Conservation (phyloP, 2,329 filamentous ascomycete genomes). For the Diaporthe aspalathi region DNA sequence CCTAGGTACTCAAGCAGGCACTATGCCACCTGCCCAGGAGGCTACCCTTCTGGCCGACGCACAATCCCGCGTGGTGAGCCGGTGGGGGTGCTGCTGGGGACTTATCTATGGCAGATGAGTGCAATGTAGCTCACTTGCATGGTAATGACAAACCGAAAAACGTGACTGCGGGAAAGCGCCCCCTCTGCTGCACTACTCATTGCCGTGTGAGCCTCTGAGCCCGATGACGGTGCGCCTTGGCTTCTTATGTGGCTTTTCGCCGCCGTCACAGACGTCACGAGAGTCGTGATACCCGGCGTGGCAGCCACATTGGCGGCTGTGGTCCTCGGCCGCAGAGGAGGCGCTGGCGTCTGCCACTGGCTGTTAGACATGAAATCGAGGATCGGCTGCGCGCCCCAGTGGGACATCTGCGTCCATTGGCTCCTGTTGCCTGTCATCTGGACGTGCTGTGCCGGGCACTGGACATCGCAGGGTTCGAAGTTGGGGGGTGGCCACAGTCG, state of each 20-base stretch:
- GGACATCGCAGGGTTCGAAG: constrained; percentile 15
- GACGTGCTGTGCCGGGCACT: constrained; percentile 28
- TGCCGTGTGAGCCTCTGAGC: not conserved
- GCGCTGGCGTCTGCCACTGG: not conserved
- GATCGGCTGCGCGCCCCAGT: constrained; percentile 21
- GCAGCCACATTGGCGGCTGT: not conserved
- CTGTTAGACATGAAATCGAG: constrained; percentile 15
- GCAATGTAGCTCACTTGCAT: not conserved
- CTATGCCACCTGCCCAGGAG: not conserved
- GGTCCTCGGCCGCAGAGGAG: not conserved
- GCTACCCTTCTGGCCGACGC: not conserved
- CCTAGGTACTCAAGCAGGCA: too few relatives aligned
- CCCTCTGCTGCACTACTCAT: not conserved
- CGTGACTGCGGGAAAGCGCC: not conserved
- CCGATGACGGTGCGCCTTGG: too few relatives aligned
- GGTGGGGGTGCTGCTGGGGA: too few relatives aligned
- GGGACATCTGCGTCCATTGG: not conserved
- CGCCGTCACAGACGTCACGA: not conserved
- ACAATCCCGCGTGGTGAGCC: not conserved
- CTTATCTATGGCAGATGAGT: not conserved
- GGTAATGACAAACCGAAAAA: not conserved
- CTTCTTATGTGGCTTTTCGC: not conserved
- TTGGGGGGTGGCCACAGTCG: constrained; percentile 13
- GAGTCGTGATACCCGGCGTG: constrained; percentile 6
- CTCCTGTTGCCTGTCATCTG: constrained; percentile 28